Evolutionary conservation across 306 rosid species (phyloP), one percentile per base, ranked within the genome.

Genomic region (peach (Prunus persica)): DNA sequence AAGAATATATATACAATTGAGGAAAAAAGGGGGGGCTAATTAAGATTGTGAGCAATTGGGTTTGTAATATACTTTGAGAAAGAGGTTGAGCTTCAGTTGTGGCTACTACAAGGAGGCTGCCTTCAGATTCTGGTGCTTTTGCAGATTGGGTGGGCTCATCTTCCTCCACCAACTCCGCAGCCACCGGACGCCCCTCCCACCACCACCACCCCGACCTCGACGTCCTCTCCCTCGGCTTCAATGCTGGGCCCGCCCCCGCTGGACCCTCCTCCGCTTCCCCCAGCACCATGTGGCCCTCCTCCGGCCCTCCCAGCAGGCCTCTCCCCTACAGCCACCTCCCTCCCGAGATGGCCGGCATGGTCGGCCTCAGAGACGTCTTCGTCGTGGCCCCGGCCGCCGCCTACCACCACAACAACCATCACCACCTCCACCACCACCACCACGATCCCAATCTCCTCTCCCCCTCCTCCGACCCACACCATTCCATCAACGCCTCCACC

Each of bases 51-150:
- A 34, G 8, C 43, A 34, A 34, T 34, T 34, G 43, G 43, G 9
- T 34, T 34, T 34, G 43, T 34, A 4, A 56, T 20, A 10, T 3
- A 56, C 20, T 9, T 20, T 56, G 62, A 56, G 62, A 56, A 19
- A 69, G 27, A 14, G 32, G 38, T 56, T 22, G 65, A 25, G 45
- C n/a, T 56, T 68, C 89, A 91, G 96, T 89, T 90, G 97, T 95
- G 98, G 98, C 98, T 92, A 95, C 98, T 87, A 88, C 97, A 85
- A 90, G 97, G 92, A 87, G 97, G 81, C 75, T 90, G 51, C 87
- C 95, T 76, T 94, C 97, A 46, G 98, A 91, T 83, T 88, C 98
- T 49, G 97, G 97, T 50, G 98, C 97, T 43, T 95, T 92, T 52
- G 96, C 96, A 1, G 98, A 92, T 73, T 95, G 98, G 98, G 92